These are phyloP conservation scores for Mucor indicus DNA, from an alignment of 371 early-diverging fungal genomes.

Conservation along the genomic window DNA sequence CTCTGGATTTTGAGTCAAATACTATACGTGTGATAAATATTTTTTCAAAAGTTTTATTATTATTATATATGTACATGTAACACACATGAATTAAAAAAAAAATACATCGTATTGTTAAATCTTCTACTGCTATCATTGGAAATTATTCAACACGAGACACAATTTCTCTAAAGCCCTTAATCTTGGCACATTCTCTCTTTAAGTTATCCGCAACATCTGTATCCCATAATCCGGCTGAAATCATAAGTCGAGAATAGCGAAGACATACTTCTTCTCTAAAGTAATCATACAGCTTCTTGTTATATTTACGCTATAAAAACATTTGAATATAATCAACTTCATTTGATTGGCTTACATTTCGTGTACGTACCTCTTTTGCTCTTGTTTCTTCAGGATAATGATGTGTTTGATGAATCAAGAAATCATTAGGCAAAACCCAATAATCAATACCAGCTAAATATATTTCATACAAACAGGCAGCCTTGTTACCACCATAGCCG, in stretches of 20 bases:
- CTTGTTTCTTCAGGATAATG: constrained; percentile 62
- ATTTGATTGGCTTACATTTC: neutral
- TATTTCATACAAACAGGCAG: constrained; percentile 67
- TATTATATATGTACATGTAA: no score
- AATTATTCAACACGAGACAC: constrained; percentile 13
- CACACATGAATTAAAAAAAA: no score
- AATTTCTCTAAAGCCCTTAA: constrained; percentile 27
- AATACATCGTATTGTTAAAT: no score
- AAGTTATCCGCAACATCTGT: constrained; percentile 15
- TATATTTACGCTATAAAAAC: constrained; percentile 54
- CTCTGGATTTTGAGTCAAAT: no score
- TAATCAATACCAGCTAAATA: constrained; percentile 65
- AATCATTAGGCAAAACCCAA: constrained; percentile 61
- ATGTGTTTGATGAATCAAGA: constrained; percentile 66
- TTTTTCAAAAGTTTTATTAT: no score
- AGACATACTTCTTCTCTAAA: constrained; percentile 67
- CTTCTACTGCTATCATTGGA: no score
- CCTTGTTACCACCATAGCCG: constrained; percentile 71
- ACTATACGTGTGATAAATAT: no score
- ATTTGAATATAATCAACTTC: no score
- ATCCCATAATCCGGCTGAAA: constrained; percentile 18
- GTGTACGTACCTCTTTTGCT: constrained; percentile 52
- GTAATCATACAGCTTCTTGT: constrained; percentile 60
- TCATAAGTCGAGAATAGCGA: constrained; percentile 18
- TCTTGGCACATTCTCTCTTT: constrained; percentile 20